phyloP scores from a whole-genome alignment of 257 asterid species.

The Solanum dulcamara region DNA sequence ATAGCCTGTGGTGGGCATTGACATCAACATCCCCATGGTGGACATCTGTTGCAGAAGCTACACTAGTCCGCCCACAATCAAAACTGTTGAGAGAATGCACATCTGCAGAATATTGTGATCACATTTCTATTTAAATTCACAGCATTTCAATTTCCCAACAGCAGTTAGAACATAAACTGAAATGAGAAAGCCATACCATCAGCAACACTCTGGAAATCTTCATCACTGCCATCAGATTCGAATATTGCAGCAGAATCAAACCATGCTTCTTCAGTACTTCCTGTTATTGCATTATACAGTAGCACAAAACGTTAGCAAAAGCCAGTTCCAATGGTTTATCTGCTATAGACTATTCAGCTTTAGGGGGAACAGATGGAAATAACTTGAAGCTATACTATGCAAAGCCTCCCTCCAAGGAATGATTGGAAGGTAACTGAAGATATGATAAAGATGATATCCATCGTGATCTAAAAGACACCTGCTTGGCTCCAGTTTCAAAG shows the following conservation, averaged over 20 bases:
- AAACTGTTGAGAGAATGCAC: constrained; percentile 30
- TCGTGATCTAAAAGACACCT: neutral
- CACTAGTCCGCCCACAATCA: constrained; percentile 24
- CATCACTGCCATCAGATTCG: constrained; percentile 87
- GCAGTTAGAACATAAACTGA: neutral
- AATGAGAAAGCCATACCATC: constrained; percentile 44
- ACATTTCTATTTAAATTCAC: neutral
- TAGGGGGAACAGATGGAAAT: neutral
- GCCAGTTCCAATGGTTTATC: neutral
- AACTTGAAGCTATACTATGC: neutral
- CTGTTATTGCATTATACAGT: constrained; percentile 20
- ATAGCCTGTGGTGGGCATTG: constrained; percentile 5
- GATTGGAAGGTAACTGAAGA: neutral
- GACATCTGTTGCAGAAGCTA: constrained; percentile 12
- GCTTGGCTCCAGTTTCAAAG: neutral
- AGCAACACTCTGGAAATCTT: constrained; percentile 79
- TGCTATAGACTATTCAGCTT: neutral
- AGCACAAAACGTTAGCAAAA: neutral
- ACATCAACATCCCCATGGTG: constrained; percentile 23
- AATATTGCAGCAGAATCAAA: constrained; percentile 64
- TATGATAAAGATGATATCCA: neutral
- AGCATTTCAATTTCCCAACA: neutral
- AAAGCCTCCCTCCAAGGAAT: neutral
- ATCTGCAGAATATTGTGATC: constrained; percentile 29
- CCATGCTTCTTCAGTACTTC: constrained; percentile 82